Evolutionary conservation across 768 basidiomycete genomes (phyloP), one percentile per base, ranked within the genome.

Genomic region (Boletus vinaceobasis): DNA sequence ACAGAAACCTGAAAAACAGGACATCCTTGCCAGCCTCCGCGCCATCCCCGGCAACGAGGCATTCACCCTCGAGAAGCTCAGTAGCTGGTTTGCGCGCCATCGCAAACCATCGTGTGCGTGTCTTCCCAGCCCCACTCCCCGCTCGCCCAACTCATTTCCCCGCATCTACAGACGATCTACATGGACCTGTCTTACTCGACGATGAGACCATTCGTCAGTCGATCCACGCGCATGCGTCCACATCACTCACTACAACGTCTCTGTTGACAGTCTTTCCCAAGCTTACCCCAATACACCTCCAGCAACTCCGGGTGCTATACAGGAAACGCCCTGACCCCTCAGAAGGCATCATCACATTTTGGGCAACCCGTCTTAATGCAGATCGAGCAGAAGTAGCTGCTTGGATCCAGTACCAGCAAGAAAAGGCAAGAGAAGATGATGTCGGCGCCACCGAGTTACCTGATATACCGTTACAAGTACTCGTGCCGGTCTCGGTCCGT

Each of bases 401-500:
- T 7, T 70, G 68, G 70, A 58, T 70, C 1, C 57, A 49, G 29
- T 72, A 72, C 26, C 70, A 70, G 35, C 60, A 61, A 33, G 68
- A 60, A 49, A 69, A 67, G 7, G 62, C 57, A 29, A 62, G 52
- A 43, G 57, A 43, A 11, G 27, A 36, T 0, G 42, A 43, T 7
- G 21, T 35, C 10, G 1, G 4, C 21, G 32, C 37, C 0, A 31
- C 52, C 9, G 63, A 59, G 2, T 60, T 60, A 11, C 65, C 63
- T 4, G 65, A 68, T 0, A 23, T 44, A 1, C 52, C 57, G 4
- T 27, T 50, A 1, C 43, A 10, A 35, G 42, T 45, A 1, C 19
- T 49, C 8, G 13, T 19, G 13, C n/a, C 31, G 1, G 60, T 53
- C 17, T 13, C 23, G 1, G 17, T 9, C 4, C 8, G 32, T 9